Evolutionary conservation across 2,329 filamentous ascomycete species (phyloP).

Genomic region (Claviceps sp.): DNA sequence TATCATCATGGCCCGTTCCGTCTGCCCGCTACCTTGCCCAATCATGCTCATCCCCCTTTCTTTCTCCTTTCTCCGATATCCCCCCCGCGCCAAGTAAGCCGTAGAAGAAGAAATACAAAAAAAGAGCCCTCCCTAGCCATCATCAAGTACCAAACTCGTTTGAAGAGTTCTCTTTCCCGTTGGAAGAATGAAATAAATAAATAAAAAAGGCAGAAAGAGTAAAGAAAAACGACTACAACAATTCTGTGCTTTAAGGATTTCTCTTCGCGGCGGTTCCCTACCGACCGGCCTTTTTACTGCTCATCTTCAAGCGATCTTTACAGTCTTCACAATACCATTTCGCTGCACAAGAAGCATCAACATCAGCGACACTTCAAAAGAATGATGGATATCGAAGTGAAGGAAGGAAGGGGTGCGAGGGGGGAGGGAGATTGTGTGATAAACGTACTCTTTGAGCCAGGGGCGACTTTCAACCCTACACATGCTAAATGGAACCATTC

Average conservation of each 20-base stretch:
- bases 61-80: not conserved
- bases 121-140: no score
- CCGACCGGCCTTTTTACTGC: constrained; percentile 38
- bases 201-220: not conserved
- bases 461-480: constrained; percentile 65
- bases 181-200: not conserved
- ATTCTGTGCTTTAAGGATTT: not conserved
- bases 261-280: constrained; percentile 11
- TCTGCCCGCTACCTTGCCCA: not conserved
- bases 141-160: no score
- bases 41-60: not conserved
- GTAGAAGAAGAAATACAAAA: not conserved
- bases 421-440: not conserved
- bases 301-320: constrained; percentile 49
- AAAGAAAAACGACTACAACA: not conserved
- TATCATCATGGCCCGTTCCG: not conserved
- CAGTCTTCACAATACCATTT: constrained; percentile 79
- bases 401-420: not conserved
- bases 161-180: no score
- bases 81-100: not conserved
- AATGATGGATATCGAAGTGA: not conserved
- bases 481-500: constrained; percentile 82
- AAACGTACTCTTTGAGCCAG: constrained; percentile 58
- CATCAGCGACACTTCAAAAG: not conserved
- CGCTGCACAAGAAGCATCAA: constrained; percentile 28